Evolutionary conservation across 1,139 yeast species (phyloP).

Genomic region (Sugiyamaella novakii): DNA sequence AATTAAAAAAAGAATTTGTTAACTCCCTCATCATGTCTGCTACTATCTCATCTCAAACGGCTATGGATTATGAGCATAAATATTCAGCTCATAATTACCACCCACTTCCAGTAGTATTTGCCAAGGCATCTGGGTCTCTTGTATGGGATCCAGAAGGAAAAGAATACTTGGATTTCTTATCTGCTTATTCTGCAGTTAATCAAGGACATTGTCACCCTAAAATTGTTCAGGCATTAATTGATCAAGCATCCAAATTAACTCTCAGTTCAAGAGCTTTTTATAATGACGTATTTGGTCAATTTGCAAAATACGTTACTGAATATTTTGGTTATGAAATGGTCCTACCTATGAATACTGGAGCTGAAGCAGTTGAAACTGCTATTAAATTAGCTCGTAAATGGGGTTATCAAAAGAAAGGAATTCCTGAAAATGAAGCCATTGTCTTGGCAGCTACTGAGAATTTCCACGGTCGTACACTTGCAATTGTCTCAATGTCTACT

Average conservation of each 20-base stretch:
- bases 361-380: constrained; percentile 97
- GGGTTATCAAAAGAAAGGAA: constrained; percentile 91
- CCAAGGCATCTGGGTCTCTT: constrained; percentile 84
- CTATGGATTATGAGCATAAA: constrained; percentile 68
- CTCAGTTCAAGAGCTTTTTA: constrained; percentile 92
- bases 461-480: constrained; percentile 96
- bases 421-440: constrained; percentile 80
- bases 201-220: constrained; percentile 99
- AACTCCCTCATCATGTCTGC: constrained; percentile 12
- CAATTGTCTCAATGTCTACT: constrained; percentile 93
- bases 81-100: constrained; percentile 97
- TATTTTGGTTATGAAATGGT: constrained; percentile 90
- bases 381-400: constrained; percentile 94
- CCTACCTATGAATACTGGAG: constrained; percentile 98
- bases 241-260: constrained; percentile 84
- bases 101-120: constrained; percentile 92
- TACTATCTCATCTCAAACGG: constrained; percentile 60
- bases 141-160: constrained; percentile 98
- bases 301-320: constrained; percentile 86
- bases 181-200: constrained; percentile 96
- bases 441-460: constrained; percentile 83
- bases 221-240: constrained; percentile 79
- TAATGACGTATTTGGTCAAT: constrained; percentile 82
- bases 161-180: constrained; percentile 69
- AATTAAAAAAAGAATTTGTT: background rate